Percentiles rank a stretch among this genome's conserved stretches.
Conservation (phyloP, 2,329 filamentous ascomycete genomes). For the Colletotrichum sp. region DNA sequence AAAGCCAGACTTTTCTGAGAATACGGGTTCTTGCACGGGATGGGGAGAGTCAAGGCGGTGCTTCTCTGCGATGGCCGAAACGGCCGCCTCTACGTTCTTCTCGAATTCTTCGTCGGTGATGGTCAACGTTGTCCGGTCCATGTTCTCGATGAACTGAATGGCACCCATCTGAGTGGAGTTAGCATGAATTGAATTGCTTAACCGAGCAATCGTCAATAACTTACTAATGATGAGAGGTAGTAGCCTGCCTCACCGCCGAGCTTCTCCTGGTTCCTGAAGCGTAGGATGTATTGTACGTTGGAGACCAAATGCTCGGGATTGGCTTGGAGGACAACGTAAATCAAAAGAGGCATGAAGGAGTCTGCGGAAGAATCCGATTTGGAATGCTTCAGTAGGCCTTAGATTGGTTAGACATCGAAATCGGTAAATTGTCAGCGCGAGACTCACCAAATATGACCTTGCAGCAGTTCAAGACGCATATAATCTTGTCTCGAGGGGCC, state of each 20-base stretch:
- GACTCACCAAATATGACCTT: constrained; percentile 93
- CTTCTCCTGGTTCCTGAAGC: constrained; percentile 97
- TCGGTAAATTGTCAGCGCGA: neutral
- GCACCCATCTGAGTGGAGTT: constrained; percentile 71
- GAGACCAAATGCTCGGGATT: constrained; percentile 96
- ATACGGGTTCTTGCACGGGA: constrained; percentile 40
- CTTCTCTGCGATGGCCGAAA: constrained; percentile 93
- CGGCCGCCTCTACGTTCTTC: constrained; percentile 92
- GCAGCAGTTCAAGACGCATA: constrained; percentile 97
- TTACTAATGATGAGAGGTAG: constrained; percentile 90
- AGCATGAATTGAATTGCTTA: neutral
- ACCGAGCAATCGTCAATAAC: constrained; percentile 24
- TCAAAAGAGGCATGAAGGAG: constrained; percentile 92
- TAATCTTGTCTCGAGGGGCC: constrained; percentile 97
- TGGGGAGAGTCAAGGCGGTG: constrained; percentile 65
- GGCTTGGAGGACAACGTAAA: constrained; percentile 93
- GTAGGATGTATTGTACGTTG: constrained; percentile 96
- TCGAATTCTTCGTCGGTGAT: constrained; percentile 97
- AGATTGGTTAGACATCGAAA: neutral
- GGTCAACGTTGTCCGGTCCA: constrained; percentile 92
- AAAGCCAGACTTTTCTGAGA: constrained; percentile 49
- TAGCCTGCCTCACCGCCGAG: constrained; percentile 97
- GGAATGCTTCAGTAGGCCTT: constrained; percentile 85
- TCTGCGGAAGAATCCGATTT: constrained; percentile 96
- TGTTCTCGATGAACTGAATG: constrained; percentile 94